Base-by-base conservation (phyloP, 2,329 filamentous ascomycete species). In the Cladorrhinum sp. region DNA sequence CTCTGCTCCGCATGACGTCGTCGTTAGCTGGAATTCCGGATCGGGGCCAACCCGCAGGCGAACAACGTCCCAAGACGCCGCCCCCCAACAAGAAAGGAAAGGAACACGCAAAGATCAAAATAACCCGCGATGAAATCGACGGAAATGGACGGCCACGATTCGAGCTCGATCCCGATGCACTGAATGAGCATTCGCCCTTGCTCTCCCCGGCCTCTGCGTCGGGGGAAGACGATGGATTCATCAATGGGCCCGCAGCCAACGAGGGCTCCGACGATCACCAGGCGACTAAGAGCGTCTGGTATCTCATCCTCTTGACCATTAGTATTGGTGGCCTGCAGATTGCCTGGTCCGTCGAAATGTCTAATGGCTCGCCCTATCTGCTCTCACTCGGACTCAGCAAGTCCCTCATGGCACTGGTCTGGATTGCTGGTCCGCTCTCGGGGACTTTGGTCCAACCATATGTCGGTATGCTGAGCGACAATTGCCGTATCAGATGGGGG, bases 271-370 rank as follows among this genome's bases (percentile, higher is more conserved):
- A 82, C 64, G 74, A 76, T 16, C 79, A 75, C 58, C 82, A 92
- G 69, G 80, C 84, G 62, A 88, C 89, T 23, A 96, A 93, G 80
- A 93, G 90, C 74, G 79, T 87, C 51, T 92, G 88, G 86, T 96
- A 96, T 74, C 80, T 98, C 69, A 84, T 96, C 67, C 79, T 96
- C 64, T 78, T 98, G 74, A 96, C 94, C 6, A 80, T 97, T 64
- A 87, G 90, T 71, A 90, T 96, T 67, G 91, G 91, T 62, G 94
- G 91, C 23, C 79, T 98, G 64, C 94, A 98, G 76, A 90, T 98
- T 67, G 92, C 94, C 26, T 98, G 94, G 94, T 93, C 93, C 1
- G 92, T 96, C 48, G 94, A 98, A 75, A 81, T 96, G 48, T 96
- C 92, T 58, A 94, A 96, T 78, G 93, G 93, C 68, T 96, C 94